phyloP scores from a whole-genome alignment of 2,329 filamentous ascomycete species.

The Beauveria bassiana region DNA sequence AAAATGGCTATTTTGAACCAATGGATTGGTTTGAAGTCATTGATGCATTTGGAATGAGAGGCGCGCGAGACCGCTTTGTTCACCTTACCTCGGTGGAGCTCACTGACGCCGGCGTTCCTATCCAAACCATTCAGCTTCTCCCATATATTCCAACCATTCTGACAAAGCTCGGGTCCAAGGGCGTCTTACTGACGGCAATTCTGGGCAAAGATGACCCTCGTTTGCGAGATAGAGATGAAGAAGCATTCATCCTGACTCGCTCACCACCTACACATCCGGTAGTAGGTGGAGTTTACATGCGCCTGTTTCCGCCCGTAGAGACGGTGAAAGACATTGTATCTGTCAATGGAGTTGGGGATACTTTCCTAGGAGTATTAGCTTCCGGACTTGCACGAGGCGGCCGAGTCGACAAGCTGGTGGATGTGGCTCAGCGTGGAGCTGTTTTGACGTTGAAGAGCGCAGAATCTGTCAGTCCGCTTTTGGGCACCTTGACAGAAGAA shows the following conservation, averaged over 20 bases:
- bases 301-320: constrained; percentile 59
- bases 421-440: constrained; percentile 74
- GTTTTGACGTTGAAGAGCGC: constrained; percentile 67
- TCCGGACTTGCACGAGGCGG: constrained; percentile 62
- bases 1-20: constrained; percentile 59
- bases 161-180: constrained; percentile 71
- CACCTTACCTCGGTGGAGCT: constrained; percentile 58
- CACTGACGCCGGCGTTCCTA: constrained; percentile 73
- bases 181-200: constrained; percentile 68
- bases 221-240: constrained; percentile 52
- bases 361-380: constrained; percentile 79
- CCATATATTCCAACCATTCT: constrained; percentile 81
- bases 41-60: constrained; percentile 68
- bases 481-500: constrained; percentile 39
- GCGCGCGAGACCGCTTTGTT: constrained; percentile 65
- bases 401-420: constrained; percentile 55
- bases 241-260: constrained; percentile 65
- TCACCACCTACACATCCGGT: constrained; percentile 42
- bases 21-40: constrained; percentile 72
- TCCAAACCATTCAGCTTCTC: constrained; percentile 75
- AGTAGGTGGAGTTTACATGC: constrained; percentile 77
- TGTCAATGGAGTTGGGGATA: constrained; percentile 92
- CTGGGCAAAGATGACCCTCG: constrained; percentile 60
- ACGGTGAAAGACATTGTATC: constrained; percentile 67
- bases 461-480: constrained; percentile 60